phyloP scores from a whole-genome alignment of 257 asterid genomes.

The Petunia axillaris region DNA sequence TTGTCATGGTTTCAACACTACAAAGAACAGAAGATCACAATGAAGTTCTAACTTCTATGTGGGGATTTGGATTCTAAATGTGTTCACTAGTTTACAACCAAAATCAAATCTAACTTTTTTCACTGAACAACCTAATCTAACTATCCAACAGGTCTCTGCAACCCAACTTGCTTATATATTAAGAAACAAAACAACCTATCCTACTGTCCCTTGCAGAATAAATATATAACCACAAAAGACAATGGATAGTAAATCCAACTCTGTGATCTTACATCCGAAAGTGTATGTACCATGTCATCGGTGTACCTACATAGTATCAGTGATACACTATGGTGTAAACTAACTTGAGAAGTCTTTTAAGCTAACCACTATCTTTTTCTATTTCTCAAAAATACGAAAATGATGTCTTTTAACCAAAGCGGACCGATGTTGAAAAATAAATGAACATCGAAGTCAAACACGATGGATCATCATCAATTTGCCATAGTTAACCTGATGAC shows the following conservation, averaged over 20 bases:
- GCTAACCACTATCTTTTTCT: not conserved
- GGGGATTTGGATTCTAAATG: not conserved
- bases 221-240: not conserved
- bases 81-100: not conserved
- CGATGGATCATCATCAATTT: not conserved
- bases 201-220: not conserved
- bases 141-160: constrained; percentile 19
- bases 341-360: not conserved
- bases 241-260: constrained; percentile 17
- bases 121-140: not conserved
- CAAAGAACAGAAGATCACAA: constrained; percentile 8
- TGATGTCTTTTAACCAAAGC: not conserved
- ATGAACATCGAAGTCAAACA: no score
- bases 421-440: not conserved
- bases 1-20: not conserved
- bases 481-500: not conserved
- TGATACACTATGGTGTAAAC: not conserved
- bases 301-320: not conserved
- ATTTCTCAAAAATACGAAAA: not conserved
- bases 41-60: not conserved
- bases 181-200: not conserved
- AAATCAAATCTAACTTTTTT: not conserved
- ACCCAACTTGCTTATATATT: not conserved
- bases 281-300: constrained; percentile 15
- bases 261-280: constrained; percentile 7